phyloP scores from a whole-genome alignment of 2,329 filamentous ascomycete genomes.

The Pseudocercospora crystallina region DNA sequence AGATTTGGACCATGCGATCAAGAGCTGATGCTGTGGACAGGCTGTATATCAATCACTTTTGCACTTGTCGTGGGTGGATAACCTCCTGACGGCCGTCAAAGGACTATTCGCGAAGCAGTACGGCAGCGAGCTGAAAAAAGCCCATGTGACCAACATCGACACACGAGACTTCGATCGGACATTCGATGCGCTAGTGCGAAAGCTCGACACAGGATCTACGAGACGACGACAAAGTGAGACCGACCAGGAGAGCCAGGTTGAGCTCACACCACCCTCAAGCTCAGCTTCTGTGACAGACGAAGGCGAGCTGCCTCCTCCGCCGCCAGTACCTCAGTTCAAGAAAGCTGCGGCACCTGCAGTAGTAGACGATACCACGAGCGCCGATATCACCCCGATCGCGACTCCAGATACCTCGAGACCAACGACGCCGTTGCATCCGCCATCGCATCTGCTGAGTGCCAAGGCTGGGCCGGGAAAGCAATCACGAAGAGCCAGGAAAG shows the following conservation, averaged over 20 bases:
- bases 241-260: constrained; percentile 38
- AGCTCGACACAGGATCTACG: constrained; percentile 62
- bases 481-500: constrained; percentile 78
- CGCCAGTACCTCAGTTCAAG: constrained; percentile 47
- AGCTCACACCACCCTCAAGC: constrained; percentile 55
- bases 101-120: constrained; percentile 91
- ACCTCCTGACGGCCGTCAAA: constrained; percentile 90
- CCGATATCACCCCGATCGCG: constrained; percentile 67
- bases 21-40: constrained; percentile 49
- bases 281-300: constrained; percentile 49
- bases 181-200: constrained; percentile 87
- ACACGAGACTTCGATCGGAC: constrained; percentile 84
- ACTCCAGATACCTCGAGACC: constrained; percentile 79
- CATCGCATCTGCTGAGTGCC: constrained; percentile 66
- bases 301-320: constrained; percentile 54
- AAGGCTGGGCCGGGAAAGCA: constrained; percentile 76
- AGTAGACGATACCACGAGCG: constrained; percentile 49
- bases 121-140: constrained; percentile 78
- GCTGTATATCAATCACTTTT: constrained; percentile 95
- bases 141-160: constrained; percentile 73
- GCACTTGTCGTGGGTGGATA: constrained; percentile 95
- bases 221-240: constrained; percentile 26
- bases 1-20: neutral
- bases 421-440: constrained; percentile 61
- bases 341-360: constrained; percentile 40